Evolutionary conservation across 192 early-diverging fungal genomes (phyloP).

Genomic region (Entrophospora sp.): DNA sequence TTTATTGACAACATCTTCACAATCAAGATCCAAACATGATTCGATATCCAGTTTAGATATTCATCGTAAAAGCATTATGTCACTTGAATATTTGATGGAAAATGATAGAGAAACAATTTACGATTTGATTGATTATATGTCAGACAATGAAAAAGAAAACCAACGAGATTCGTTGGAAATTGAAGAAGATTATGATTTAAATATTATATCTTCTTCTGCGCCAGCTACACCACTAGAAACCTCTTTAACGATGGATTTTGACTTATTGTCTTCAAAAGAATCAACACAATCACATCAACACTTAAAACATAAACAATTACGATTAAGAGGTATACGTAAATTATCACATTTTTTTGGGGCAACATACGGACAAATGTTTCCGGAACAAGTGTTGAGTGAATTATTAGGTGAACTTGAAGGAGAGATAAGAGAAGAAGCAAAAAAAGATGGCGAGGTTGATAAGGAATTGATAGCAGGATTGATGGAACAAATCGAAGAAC

Average conservation of each 20-base stretch:
- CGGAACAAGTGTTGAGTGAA: conserved; percentile 11
- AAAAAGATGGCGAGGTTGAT: conserved; percentile 5
- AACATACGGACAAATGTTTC: conserved; percentile 20
- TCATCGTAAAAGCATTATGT: conserved; percentile 4
- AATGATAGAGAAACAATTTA: conserved; percentile 16
- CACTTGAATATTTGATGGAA: conserved; percentile 20
- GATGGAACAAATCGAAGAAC: conserved; percentile 11
- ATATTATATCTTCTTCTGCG: neutral
- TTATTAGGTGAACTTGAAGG: conserved; percentile 14
- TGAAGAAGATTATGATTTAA: neutral
- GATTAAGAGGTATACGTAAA: conserved; percentile 1
- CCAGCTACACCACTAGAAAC: neutral
- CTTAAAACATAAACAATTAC: neutral
- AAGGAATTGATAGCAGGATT: conserved; percentile 3
- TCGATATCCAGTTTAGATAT: neutral
- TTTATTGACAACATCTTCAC: neutral
- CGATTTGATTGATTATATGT: conserved; percentile 17
- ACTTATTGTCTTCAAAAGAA: too few relatives aligned
- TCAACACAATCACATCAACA: neutral
- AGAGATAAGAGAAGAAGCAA: conserved; percentile 17
- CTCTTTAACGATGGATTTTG: neutral
- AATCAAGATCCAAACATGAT: neutral
- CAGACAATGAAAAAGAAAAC: conserved; percentile 3
- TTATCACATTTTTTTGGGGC: conserved; percentile 20
- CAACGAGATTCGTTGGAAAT: neutral